Evolutionary conservation across 306 rosid species (phyloP), one percentile per base, ranked within the genome.

Genomic region (Fagus crenata): DNA sequence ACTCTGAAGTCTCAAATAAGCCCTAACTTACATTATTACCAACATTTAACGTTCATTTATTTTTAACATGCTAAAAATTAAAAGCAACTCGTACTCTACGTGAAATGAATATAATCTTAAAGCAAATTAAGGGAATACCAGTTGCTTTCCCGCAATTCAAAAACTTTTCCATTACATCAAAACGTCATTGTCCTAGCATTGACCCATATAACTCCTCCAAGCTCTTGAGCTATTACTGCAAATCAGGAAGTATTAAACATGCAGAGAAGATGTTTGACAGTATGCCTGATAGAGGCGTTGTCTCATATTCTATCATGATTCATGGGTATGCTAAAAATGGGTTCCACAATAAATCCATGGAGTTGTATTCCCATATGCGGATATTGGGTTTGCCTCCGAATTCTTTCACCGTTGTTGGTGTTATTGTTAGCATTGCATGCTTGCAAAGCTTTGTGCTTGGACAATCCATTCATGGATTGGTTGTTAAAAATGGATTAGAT

Each of bases 251-350:
- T 15, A 33, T 76, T 49, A 40, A 39, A 39, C 64, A 67, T 53
- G 80, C 54, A 4, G 73, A 65, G 73, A 51, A 76, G 31, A 4
- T 76, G 80, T 76, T 76, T 12, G 80, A 67, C 37, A 64, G 36
- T 9, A 67, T 67, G 32, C 80, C 65, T 18, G 22, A 65, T 1
- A 64, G 43, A 49, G 69, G 65, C 53, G 64, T 64, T 67, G 73
- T 67, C 53, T 43, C 42, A 17, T 76, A 65, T 53, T 65, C 80
- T 40, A 67, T 67, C 18, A 51, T 76, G 73, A 51, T 76, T 76
- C 73, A 65, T 51, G 73, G 54, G 8, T 53, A 65, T 76, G 60
- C 65, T 15, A 67, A 56, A 56, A 73, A 53, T 67, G 32, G 80
- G 35, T 53, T 33, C 33, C 53, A n/a, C 36, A 31, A 4, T 1